phyloP scores from a whole-genome alignment of 352 stramenopile species.

The Phytopythium ostracodes region DNA sequence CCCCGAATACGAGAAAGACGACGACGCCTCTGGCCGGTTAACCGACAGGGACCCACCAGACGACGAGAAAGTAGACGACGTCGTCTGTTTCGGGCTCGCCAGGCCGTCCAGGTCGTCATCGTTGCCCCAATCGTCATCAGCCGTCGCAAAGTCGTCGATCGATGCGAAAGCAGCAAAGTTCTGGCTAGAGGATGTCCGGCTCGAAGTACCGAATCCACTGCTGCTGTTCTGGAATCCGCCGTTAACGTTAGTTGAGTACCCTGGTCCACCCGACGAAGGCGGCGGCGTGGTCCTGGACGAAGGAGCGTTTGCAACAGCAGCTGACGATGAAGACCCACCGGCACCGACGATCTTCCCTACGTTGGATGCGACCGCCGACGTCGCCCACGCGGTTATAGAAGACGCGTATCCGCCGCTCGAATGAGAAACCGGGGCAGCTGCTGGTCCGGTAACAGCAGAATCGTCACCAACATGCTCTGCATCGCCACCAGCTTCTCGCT shows the following conservation, averaged over 20 bases:
- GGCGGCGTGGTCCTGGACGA: constrained; percentile 15
- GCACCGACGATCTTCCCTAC: constrained; percentile 62
- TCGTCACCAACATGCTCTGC: constrained; percentile 14
- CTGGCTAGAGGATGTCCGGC: constrained; percentile 18
- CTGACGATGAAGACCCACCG: constrained; percentile 18
- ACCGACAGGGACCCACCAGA: constrained; percentile 15
- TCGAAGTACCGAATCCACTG: constrained; percentile 12
- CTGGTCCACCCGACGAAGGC: constrained; percentile 19
- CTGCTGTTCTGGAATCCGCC: constrained; percentile 9
- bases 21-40: constrained; percentile 16
- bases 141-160: constrained; percentile 37
- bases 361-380: constrained; percentile 61
- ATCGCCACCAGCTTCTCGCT: constrained; percentile 30
- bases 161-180: constrained; percentile 36
- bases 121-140: constrained; percentile 60
- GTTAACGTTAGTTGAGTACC: constrained; percentile 10
- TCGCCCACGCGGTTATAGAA: constrained; percentile 71
- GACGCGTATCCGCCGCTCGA: constrained; percentile 49
- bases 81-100: constrained; percentile 32
- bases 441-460: constrained; percentile 4
- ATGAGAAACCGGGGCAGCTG: constrained; percentile 20
- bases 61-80: constrained; percentile 20
- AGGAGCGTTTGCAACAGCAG: constrained; percentile 5
- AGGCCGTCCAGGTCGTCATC: constrained; percentile 56
- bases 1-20: constrained; percentile 34